Percentiles rank a stretch among this genome's conserved stretches.
Evolutionary conservation across 331 rosid genomes (phyloP).

Genomic region (Quercus lobata): DNA sequence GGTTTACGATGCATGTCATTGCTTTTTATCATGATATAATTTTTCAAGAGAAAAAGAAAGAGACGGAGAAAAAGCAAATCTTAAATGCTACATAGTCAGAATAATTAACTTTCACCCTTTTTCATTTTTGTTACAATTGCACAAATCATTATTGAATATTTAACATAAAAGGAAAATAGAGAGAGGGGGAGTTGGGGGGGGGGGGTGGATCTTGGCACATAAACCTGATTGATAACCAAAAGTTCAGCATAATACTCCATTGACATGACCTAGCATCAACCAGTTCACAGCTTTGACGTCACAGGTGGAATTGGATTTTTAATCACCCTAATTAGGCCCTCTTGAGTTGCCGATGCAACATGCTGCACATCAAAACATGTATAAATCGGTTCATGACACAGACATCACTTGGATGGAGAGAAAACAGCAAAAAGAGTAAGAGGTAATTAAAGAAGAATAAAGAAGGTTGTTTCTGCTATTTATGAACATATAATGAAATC

Average conservation of each 20-base stretch:
- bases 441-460: neutral
- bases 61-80: no score
- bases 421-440: neutral
- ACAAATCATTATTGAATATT: neutral
- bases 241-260: neutral
- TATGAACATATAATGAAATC: slow-evolving; percentile 1
- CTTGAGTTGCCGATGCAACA: slow-evolving; percentile 73
- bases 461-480: neutral
- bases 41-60: no score
- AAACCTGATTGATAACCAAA: neutral
- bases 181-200: neutral
- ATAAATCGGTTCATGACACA: slow-evolving; percentile 5
- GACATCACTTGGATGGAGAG: neutral
- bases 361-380: slow-evolving; percentile 45
- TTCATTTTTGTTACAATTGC: neutral
- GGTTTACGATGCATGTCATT: neutral
- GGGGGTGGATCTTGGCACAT: neutral
- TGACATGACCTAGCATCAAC: neutral
- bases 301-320: slow-evolving; percentile 16
- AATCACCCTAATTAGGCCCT: slow-evolving; percentile 63
- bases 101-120: neutral
- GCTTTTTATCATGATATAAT: neutral
- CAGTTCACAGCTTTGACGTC: slow-evolving; percentile 55
- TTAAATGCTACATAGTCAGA: no score
- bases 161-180: neutral